Base-by-base conservation (phyloP, 2,329 filamentous ascomycete species). In the Neonectria sp. region DNA sequence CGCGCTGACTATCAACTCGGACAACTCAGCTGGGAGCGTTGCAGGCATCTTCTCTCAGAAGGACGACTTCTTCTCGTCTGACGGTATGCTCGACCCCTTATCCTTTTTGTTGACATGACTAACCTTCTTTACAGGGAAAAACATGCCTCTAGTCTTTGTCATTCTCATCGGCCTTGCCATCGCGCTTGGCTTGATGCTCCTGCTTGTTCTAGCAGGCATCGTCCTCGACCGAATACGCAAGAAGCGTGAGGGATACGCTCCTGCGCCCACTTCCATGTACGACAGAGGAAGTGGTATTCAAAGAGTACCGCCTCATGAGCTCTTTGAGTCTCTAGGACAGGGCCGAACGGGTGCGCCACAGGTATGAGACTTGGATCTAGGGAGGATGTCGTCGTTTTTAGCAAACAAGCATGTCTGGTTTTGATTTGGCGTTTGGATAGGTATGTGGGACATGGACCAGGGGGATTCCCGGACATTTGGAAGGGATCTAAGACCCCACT, bases 11-110 rank as follows among this genome's bases (percentile, higher is more conserved):
- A 92, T 90, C 52, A 92, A 87, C 65, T 82, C 86, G 13, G 86
- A 90, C 75, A 90, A 90, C 65, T 85, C 86, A 13, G 84, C 89
- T 12, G 94, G 95, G 55, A 95, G 90, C 74, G 89, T 99, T 75
- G 91, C 92, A 37, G 90, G 89, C 72, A 86, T 98, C 68, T 97
- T 99, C 79, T 92, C 95, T 12, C 91, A 97, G 82, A 92, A 93
- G 55, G 85, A 91, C 69, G 90, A 93, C 77, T 93, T 93, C 77
- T 96, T 97, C 82, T 86, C 84, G 29, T 83, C 86, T 65, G 81
- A 83, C 73, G 80, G 91, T 93, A 86, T 84, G 89, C 86, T 49
- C 62, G 17, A 33, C 58, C 49, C 3, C 25, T 33, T 17, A 4
- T 40, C 27, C 29, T 8, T 37, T 33, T 24, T 5, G 3, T 57